Evolutionary conservation across 2,329 filamentous ascomycete genomes (phyloP).

Genomic region (Keithomyces neogunnii): DNA sequence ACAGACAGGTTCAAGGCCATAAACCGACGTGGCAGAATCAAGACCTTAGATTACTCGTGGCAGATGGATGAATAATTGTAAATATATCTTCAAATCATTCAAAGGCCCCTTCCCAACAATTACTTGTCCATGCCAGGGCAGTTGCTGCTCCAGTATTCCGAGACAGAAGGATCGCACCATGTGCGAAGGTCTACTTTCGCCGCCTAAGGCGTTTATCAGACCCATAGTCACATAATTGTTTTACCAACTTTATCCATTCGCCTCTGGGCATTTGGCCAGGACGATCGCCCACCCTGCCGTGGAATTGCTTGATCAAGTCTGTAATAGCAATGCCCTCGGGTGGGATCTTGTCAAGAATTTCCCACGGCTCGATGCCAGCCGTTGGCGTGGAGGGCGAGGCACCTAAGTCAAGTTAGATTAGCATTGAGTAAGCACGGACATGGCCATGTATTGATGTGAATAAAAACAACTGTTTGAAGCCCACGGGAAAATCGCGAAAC

Average conservation of each 20-base stretch:
- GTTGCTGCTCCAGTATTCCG: neutral
- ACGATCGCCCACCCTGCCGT: constrained; percentile 41
- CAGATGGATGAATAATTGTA: constrained; percentile 76
- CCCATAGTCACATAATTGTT: constrained; percentile 43
- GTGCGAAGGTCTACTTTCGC: constrained; percentile 19
- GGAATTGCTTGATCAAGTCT: constrained; percentile 45
- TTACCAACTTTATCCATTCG: constrained; percentile 53
- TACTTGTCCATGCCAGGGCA: neutral
- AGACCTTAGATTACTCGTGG: constrained; percentile 84
- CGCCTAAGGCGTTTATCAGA: constrained; percentile 44
- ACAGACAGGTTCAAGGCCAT: constrained; percentile 83
- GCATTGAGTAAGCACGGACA: neutral
- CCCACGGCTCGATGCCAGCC: constrained; percentile 36
- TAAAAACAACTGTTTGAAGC: neutral
- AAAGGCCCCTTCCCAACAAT: neutral
- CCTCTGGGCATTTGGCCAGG: constrained; percentile 42
- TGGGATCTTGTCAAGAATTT: constrained; percentile 47
- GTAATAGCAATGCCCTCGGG: constrained; percentile 46
- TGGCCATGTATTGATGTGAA: neutral
- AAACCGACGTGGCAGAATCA: constrained; percentile 67
- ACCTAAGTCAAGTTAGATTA: constrained; percentile 9
- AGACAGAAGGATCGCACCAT: neutral
- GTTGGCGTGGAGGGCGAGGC: constrained; percentile 26
- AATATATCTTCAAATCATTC: neutral
- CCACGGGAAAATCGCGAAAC: constrained; percentile 8